phyloP scores from a whole-genome alignment of 768 basidiomycete species.

The Lactarius psammicola region DNA sequence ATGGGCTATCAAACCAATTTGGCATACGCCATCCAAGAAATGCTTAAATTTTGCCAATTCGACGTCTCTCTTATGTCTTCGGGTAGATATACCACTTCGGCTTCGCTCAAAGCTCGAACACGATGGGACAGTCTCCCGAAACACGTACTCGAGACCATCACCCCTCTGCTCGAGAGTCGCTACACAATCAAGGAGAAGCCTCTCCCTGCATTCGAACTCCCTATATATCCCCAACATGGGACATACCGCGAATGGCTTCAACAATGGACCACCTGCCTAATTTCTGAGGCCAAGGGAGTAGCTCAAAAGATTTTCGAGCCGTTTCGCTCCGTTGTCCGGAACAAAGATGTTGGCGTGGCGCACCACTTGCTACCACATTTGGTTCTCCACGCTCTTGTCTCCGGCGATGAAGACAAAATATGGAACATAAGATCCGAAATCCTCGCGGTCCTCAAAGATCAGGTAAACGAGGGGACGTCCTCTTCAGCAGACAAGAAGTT shows the following conservation, averaged over 20 bases:
- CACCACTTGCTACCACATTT: slow-evolving; percentile 90
- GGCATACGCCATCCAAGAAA: slow-evolving; percentile 89
- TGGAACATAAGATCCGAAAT: slow-evolving; percentile 73
- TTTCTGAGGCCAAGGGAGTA: slow-evolving; percentile 56
- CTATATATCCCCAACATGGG: slow-evolving; percentile 71
- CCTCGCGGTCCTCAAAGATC: slow-evolving; percentile 79
- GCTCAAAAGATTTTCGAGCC: slow-evolving; percentile 73
- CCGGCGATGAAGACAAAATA: slow-evolving; percentile 61
- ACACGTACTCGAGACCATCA: slow-evolving; percentile 80
- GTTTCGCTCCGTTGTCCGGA: slow-evolving; percentile 74
- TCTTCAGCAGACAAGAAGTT: slow-evolving; percentile 77
- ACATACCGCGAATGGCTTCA: slow-evolving; percentile 98
- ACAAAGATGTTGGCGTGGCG: slow-evolving; percentile 93
- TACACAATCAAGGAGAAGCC: slow-evolving; percentile 46
- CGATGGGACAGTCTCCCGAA: slow-evolving; percentile 81
- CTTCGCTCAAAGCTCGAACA: slow-evolving; percentile 63
- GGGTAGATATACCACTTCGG: slow-evolving; percentile 44
- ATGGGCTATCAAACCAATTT: slow-evolving; percentile 87
- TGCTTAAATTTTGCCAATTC: slow-evolving; percentile 85
- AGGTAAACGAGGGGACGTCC: slow-evolving; percentile 60
- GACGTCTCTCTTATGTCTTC: slow-evolving; percentile 66
- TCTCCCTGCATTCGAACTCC: slow-evolving; percentile 45
- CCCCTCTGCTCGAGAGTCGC: slow-evolving; percentile 74
- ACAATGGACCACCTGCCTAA: slow-evolving; percentile 79
- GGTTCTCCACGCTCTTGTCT: slow-evolving; percentile 79